These are phyloP conservation scores for Coprinopsis cinerea DNA, from an alignment of 768 basidiomycete species.

Conservation along the genomic window DNA sequence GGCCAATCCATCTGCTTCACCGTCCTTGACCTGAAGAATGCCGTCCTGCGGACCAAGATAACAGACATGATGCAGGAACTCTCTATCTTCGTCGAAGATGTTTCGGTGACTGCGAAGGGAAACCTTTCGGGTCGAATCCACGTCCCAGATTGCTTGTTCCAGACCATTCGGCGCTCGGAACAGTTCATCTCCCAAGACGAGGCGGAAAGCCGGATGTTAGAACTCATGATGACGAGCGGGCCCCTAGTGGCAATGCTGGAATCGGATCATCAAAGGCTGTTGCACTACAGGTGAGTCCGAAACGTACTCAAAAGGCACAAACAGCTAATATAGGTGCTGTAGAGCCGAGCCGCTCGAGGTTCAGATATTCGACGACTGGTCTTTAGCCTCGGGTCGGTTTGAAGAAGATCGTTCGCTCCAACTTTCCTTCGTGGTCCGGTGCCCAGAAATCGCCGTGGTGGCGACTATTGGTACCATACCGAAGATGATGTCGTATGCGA, in stretches of 20 bases:
- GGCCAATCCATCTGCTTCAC: slow-evolving; percentile 79
- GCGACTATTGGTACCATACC: slow-evolving; percentile 75
- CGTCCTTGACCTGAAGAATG: slow-evolving; percentile 57
- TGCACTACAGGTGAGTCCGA: slow-evolving; percentile 75
- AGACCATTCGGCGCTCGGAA: slow-evolving; percentile 58
- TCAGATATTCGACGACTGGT: slow-evolving; percentile 81
- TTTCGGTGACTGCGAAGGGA: slow-evolving; percentile 66
- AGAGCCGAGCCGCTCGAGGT: slow-evolving; percentile 78
- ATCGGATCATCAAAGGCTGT: slow-evolving; percentile 68
- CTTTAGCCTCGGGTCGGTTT: slow-evolving; percentile 30
- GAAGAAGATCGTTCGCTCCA: slow-evolving; percentile 45
- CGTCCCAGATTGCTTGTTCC: slow-evolving; percentile 70
- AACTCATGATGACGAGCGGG: slow-evolving; percentile 71
- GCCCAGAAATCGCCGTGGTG: slow-evolving; percentile 60
- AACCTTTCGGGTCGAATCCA: slow-evolving; percentile 64
- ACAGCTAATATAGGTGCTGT: no score
- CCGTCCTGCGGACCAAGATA: slow-evolving; percentile 60
- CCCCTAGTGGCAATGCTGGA: slow-evolving; percentile 59
- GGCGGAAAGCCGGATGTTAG: slow-evolving; percentile 52
- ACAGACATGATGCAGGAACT: slow-evolving; percentile 57
- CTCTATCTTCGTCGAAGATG: slow-evolving; percentile 54
- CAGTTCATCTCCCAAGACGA: slow-evolving; percentile 24
- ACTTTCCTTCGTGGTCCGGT: slow-evolving; percentile 70
- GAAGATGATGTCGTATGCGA: slow-evolving; percentile 64
- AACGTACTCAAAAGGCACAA: no score